Conservation (phyloP, 2,329 filamentous ascomycete genomes). For the Cladosporium sp. region DNA sequence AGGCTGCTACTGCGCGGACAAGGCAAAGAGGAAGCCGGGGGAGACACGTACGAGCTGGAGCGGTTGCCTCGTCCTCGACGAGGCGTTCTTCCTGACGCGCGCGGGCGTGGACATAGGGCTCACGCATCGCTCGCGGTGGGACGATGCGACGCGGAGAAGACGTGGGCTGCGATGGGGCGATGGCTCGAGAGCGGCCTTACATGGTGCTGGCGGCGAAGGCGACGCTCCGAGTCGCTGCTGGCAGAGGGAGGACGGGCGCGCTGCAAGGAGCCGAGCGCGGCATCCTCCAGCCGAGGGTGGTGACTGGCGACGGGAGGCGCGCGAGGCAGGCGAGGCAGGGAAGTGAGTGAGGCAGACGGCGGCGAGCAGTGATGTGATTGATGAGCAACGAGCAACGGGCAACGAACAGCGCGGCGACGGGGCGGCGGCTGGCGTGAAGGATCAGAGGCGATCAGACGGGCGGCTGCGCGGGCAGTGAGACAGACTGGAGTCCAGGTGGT, state of each 20-base stretch:
- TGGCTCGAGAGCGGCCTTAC: constrained; percentile 10
- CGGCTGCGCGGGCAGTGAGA: no score
- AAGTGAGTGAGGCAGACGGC: no score
- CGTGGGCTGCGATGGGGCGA: constrained; percentile 5
- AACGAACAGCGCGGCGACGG: no score
- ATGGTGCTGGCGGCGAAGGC: constrained; percentile 2
- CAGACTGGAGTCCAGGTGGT: no score
- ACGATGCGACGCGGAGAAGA: constrained; percentile 9
- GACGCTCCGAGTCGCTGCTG: background rate
- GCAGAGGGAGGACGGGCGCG: constrained; percentile 3
- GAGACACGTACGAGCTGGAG: constrained; percentile 10
- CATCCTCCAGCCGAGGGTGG: constrained; percentile 4
- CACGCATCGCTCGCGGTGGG: constrained; percentile 8
- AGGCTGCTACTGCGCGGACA: constrained; percentile 1
- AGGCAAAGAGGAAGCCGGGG: constrained; percentile 1
- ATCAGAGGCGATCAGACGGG: no score
- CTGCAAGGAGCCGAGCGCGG: constrained; percentile 8
- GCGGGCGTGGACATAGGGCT: background rate
- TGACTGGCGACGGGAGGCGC: background rate
- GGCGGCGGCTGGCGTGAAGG: no score
- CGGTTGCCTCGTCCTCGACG: constrained; percentile 4
- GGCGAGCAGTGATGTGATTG: no score
- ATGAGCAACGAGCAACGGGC: no score
- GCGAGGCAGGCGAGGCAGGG: no score
- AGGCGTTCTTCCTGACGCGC: constrained; percentile 2